Base-by-base conservation (phyloP, 352 stramenopile species). In the Phytopythium sindhum region DNA sequence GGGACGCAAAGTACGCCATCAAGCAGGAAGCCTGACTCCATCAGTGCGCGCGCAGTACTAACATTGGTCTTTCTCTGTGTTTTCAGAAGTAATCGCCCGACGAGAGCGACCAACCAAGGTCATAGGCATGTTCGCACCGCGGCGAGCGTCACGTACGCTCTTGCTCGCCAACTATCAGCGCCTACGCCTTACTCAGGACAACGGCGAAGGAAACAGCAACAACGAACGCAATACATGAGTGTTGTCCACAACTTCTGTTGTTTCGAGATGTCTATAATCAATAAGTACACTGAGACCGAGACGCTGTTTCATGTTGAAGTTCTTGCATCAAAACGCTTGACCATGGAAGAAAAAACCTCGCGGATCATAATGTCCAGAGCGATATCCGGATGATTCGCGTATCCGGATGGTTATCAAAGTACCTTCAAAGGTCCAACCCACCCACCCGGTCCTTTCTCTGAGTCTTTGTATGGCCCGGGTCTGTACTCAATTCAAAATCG, bases 1-100 rank as follows among this genome's bases (percentile, higher is more conserved):
- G 14, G 75, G 70, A 39, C 78, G 78, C 77, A 93, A 93, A 78
- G 81, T 73, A 63, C 41, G 66, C 48, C n/a, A 67, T 35, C 42
- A 6, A 12, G 1, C 33, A 11, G n/a, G n/a, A n/a, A n/a, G n/a
- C 10, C 29, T 24, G 58, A 10, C 21, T 29, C 24, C 4, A 55
- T 50, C 42, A 12, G 8, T 24, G 2, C 19, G 42, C 23, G 5
- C 6, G 19, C 42, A 26, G 42, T 26, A 10, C 21, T 26, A 23
- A 50, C 21, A 12, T 12, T 15, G 42, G 8, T n/a, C 26, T n/a
- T 50, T 7, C 21, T 50, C 8, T 12, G 42, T 15, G 19, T 10
- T 26, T 50, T 26, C 19, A 50, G 42, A 50, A 50, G 42, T 50
- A 50, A 50, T 26, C 21, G 42, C 42, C n/a, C n/a, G 42, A 10